Conservation (phyloP, 208 protist genomes). For the Leishmania gerbilli region DNA sequence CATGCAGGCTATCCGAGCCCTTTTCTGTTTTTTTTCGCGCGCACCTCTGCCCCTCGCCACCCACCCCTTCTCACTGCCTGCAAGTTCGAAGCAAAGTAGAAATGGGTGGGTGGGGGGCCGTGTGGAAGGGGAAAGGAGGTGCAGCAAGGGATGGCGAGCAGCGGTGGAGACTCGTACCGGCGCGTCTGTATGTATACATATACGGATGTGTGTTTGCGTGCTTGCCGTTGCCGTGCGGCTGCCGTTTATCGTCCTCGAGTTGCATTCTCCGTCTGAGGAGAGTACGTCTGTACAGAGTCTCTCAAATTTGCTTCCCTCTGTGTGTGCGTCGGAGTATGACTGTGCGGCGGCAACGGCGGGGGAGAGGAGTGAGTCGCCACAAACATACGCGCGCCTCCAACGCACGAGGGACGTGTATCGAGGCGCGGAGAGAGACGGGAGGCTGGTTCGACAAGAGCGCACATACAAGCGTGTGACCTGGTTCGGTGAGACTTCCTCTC, state of each 20-base stretch:
- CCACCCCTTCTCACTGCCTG: not conserved
- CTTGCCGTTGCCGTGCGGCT: not conserved
- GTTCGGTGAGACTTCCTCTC: not conserved
- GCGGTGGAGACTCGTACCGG: not conserved
- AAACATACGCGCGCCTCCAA: not conserved
- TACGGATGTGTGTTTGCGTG: not conserved
- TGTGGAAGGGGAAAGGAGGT: not conserved
- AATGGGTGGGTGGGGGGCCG: not conserved
- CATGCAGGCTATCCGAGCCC: not conserved
- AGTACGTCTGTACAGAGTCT: not conserved
- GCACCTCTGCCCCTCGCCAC: not conserved
- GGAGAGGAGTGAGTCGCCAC: too few relatives aligned
- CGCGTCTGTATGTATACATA: not conserved
- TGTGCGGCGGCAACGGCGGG: too few relatives aligned
- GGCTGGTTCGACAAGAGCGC: not conserved
- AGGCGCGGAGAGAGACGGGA: not conserved
- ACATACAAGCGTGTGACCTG: not conserved
- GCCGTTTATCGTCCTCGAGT: not conserved
- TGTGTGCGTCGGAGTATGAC: not conserved
- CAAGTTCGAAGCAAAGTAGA: not conserved
- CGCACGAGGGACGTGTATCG: not conserved
- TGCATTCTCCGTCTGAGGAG: not conserved
- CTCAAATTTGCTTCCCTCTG: not conserved
- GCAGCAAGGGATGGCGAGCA: not conserved
- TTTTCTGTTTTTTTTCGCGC: not conserved